phyloP scores from a whole-genome alignment of 257 asterid species.

The Henckelia pumila region DNA sequence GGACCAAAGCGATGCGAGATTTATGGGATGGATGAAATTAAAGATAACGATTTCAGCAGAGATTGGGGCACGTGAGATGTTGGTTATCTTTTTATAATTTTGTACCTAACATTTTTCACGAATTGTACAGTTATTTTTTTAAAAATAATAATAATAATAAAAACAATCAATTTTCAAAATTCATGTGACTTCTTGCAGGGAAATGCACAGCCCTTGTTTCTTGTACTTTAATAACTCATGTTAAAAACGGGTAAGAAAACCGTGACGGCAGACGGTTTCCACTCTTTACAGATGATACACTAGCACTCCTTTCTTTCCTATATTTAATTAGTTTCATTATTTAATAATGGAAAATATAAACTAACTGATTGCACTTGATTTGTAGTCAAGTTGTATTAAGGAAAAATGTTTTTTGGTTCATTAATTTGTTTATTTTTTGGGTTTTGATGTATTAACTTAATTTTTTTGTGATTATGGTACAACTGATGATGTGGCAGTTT shows the following conservation, averaged over 20 bases:
- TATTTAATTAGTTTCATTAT: no score
- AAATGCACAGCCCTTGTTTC: neutral
- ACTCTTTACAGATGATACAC: neutral
- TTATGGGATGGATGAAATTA: neutral
- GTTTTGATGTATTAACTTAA: no score
- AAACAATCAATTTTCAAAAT: neutral
- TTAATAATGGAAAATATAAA: no score
- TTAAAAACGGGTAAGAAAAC: no score
- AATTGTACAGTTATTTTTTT: neutral
- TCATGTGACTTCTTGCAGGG: neutral
- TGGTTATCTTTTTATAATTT: neutral
- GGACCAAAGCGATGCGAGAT: neutral
- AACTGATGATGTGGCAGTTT: no score
- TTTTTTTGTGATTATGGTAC: no score
- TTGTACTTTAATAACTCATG: neutral
- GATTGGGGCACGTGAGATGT: constrained; percentile 14
- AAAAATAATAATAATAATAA: no score
- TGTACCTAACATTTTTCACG: neutral
- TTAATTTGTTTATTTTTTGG: no score
- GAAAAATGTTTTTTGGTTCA: no score
- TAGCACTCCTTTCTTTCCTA: neutral
- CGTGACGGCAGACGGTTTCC: neutral
- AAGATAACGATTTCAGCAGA: neutral
- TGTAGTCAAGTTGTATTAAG: no score
- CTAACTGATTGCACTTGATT: no score